Evolutionary conservation across 208 protist genomes (phyloP), one percentile per base, ranked within the genome.

Genomic region (Phytomonas sp.): DNA sequence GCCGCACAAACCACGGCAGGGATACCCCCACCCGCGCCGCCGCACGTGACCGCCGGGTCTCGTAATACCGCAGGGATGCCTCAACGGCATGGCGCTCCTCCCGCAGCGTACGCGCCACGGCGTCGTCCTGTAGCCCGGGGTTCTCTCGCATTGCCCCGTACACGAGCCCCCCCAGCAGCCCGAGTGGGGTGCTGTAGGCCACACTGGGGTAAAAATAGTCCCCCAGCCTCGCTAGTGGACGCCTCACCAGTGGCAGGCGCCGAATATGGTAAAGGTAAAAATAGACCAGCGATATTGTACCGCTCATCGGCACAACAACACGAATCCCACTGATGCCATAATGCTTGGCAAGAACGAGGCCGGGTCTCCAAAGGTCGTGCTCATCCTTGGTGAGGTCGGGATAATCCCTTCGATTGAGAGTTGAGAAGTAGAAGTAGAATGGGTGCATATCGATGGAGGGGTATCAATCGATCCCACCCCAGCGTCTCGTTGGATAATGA

Each of bases 131-230:
- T 0, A 61, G 6, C 59, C 61, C 34, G 66, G 72, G 23, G 66
- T 70, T 59, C 78, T 76, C 36, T 70, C 62, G 42, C 70, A 64
- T 4, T 66, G 63, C 74, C 4, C 81, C 81, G 64, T 83, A 85
- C 5, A 66, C 19, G 5, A 87, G 36, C 4, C 86, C 84, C 29
- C 67, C 78, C 11, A 78, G 29, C 29, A 79, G 60, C 0, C 86
- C 89, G 0, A 86, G 19, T 12, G 83, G 83, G 2, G 89, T 82
- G 65, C 72, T 86, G 74, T 92, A 92, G 29, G 73, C 85, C 0
- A 83, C 87, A 71, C 85, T 93, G 32, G 89, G 87, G 68, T 82
- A 92, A 66, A 94, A 86, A 71, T 80, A 87, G 78, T 94, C 84
- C 67, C 91, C 84, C 60, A 94, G 73, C 65, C 79, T 83, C 4